A percentile compares a stretch with the other conserved stretches of the same genome.
Conservation (phyloP, 2,329 filamentous ascomycete genomes). For the Pestalotiopsis sp. region DNA sequence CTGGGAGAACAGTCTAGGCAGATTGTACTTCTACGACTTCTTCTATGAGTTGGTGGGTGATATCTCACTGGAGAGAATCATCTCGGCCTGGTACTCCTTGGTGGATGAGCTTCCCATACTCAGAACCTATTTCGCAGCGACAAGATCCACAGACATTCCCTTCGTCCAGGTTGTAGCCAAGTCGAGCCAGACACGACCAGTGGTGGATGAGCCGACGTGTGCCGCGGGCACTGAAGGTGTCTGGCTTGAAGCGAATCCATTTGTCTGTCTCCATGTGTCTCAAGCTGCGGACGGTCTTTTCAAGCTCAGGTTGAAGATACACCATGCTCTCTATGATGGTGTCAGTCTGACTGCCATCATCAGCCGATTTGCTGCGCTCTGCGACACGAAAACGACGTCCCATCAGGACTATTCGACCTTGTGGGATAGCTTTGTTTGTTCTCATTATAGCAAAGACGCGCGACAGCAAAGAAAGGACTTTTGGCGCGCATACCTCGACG, state of each 20-base stretch:
- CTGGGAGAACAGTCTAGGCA: conserved; percentile 70
- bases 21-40: conserved; percentile 76
- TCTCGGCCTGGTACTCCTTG: conserved; percentile 64
- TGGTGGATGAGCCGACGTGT: background rate
- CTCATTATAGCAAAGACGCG: conserved; percentile 21
- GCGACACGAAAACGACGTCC: conserved; percentile 4
- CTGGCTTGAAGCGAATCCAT: conserved; percentile 23
- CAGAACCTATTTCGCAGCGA: conserved; percentile 67
- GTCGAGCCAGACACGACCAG: background rate
- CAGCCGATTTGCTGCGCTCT: conserved; percentile 36
- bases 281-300: conserved; percentile 23
- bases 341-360: conserved; percentile 73
- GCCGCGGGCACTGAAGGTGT: conserved; percentile 24
- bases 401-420: background rate
- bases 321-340: conserved; percentile 89
- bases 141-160: conserved; percentile 45
- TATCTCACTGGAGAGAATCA: conserved; percentile 43
- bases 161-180: conserved; percentile 64
- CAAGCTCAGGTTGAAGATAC: conserved; percentile 62
- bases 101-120: conserved; percentile 63
- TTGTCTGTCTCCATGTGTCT: conserved; percentile 26
- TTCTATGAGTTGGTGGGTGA: conserved; percentile 53
- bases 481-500: conserved; percentile 51
- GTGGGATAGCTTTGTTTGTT: conserved; percentile 29
- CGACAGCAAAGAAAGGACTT: conserved; percentile 31